Percentiles rank a stretch among this genome's conserved stretches.
These are phyloP conservation scores for Aegilops tauschii DNA, from an alignment of 176 grass and related monocot species.

Conservation along the genomic window DNA sequence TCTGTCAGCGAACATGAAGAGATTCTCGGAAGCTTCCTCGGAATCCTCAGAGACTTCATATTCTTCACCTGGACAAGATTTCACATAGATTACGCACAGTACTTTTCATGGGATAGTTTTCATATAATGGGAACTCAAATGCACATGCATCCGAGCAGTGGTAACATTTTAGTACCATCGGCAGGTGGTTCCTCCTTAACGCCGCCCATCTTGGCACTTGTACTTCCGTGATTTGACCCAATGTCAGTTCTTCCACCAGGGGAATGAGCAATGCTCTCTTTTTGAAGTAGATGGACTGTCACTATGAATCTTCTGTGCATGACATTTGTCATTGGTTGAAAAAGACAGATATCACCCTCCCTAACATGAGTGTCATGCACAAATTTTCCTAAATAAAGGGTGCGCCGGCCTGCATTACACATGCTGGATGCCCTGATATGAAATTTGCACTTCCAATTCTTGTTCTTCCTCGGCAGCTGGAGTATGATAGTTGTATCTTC, in stretches of 20 bases:
- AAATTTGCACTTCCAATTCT: constrained; percentile 30
- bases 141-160: no score
- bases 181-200: not conserved
- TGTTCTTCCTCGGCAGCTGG: constrained; percentile 4
- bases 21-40: not conserved
- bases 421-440: not conserved
- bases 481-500: constrained; percentile 14
- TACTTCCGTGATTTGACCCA: not conserved
- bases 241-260: not conserved
- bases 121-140: no score
- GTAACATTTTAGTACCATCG: no score
- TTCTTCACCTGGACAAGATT: constrained; percentile 3
- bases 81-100: not conserved
- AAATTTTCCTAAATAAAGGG: constrained; percentile 1
- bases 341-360: constrained; percentile 35
- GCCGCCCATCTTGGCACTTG: not conserved
- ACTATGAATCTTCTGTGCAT: constrained; percentile 7
- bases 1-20: not conserved
- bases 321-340: constrained; percentile 15
- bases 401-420: not conserved
- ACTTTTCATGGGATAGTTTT: no score
- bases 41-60: not conserved
- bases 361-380: constrained; percentile 37
- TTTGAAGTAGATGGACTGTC: constrained; percentile 21
- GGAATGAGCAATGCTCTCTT: not conserved